Evolutionary conservation across 1,284 basidiomycete species (phyloP).

Genomic region (Fomitopsis betulina): DNA sequence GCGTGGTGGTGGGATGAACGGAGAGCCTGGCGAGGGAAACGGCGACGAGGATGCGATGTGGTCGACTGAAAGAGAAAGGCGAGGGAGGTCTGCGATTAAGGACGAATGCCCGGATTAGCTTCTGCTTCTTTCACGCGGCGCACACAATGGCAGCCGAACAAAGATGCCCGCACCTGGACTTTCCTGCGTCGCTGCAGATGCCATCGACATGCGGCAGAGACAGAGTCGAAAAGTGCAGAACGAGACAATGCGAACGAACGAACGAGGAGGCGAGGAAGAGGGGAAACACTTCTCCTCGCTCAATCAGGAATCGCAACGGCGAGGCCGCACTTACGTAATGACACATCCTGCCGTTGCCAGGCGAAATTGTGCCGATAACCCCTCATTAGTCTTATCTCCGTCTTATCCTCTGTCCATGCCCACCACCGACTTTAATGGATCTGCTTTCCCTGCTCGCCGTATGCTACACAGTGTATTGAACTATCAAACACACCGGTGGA

Average conservation of each 20-base stretch:
- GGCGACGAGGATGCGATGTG: slow-evolving; percentile 46
- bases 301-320: not conserved
- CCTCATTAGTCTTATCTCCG: no score
- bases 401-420: no score
- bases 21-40: slow-evolving; percentile 64
- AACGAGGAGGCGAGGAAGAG: not conserved
- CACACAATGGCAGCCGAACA: slow-evolving; percentile 2
- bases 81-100: slow-evolving; percentile 24
- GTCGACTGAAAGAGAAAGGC: slow-evolving; percentile 43
- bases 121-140: not conserved
- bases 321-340: no score
- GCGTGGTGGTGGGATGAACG: slow-evolving; percentile 61
- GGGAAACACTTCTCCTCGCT: not conserved
- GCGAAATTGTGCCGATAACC: no score
- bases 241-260: not conserved
- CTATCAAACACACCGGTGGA: no score
- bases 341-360: no score
- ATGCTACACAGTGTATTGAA: no score
- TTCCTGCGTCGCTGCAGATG: slow-evolving; percentile 17
- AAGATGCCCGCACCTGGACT: slow-evolving; percentile 8
- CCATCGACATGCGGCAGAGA: slow-evolving; percentile 10
- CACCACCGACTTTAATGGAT: no score
- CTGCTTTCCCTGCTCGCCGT: no score
- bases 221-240: not conserved
- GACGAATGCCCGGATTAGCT: not conserved